These are phyloP conservation scores for Sclerospora graminicola DNA, from an alignment of 352 stramenopile genomes.

Conservation along the genomic window DNA sequence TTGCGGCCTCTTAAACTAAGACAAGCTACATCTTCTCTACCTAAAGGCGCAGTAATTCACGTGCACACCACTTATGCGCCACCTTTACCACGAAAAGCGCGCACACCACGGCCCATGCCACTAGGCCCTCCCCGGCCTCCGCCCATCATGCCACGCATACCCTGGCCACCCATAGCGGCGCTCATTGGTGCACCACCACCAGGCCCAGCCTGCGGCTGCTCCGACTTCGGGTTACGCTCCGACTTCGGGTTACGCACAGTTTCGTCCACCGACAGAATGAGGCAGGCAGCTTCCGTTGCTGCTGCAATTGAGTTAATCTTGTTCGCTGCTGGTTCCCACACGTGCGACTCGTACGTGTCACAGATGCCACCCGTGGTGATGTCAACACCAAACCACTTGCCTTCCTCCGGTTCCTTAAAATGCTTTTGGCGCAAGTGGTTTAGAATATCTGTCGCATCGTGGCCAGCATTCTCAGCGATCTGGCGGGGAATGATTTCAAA, in stretches of 20 bases:
- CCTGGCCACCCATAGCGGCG: conserved; percentile 85
- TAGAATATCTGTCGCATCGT: conserved; percentile 97
- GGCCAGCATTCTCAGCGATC: conserved; percentile 97
- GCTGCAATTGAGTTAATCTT: conserved; percentile 97
- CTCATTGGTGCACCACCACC: conserved; percentile 67
- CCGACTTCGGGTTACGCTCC: conserved; percentile 85
- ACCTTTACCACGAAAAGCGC: conserved; percentile 66
- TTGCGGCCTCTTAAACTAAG: conserved; percentile 1
- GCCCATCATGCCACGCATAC: conserved; percentile 88
- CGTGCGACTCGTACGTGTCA: conserved; percentile 94
- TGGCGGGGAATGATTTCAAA: conserved; percentile 98
- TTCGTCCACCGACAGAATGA: conserved; percentile 99
- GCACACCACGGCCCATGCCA: conserved; percentile 66
- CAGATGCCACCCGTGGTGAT: conserved; percentile 96
- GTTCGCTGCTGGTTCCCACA: conserved; percentile 99
- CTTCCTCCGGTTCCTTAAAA: conserved; percentile 85
- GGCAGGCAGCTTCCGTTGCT: conserved; percentile 94
- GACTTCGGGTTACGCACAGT: conserved; percentile 97
- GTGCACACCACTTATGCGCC: conserved; percentile 40
- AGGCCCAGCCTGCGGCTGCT: too few species aligned
- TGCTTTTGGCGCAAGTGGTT: conserved; percentile 96
- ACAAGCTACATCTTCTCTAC: conserved; percentile 21
- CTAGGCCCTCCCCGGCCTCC: conserved; percentile 51
- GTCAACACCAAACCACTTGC: conserved; percentile 97
- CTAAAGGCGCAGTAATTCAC: conserved; percentile 21